Evolutionary conservation across 805 yeast species (phyloP).

Genomic region (Hanseniaspora nectarophila): DNA sequence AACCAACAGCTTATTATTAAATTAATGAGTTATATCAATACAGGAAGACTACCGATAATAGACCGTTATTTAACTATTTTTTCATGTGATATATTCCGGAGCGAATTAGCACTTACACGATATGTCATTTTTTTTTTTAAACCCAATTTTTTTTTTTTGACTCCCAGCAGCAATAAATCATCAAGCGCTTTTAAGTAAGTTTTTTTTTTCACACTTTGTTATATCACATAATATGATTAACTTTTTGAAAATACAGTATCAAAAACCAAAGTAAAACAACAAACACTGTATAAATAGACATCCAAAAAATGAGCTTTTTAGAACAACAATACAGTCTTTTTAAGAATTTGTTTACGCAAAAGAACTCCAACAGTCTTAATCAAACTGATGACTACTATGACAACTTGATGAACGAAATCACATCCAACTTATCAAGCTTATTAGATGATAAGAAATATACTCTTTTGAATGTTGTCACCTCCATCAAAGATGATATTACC

Average conservation of each 20-base stretch:
- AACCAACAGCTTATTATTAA: no score
- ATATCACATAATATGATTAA: neutral
- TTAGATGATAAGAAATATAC: constrained; percentile 22
- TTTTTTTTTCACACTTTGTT: neutral
- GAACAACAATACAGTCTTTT: constrained; percentile 8
- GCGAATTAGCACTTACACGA: neutral
- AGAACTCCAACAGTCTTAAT: neutral
- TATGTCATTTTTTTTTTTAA: neutral
- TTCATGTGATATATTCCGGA: neutral
- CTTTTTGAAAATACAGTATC: neutral
- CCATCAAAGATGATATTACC: constrained; percentile 51
- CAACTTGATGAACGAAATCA: constrained; percentile 4
- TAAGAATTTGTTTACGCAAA: constrained; percentile 1
- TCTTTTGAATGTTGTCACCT: constrained; percentile 43
- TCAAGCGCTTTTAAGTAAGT: no score
- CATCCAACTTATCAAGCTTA: neutral
- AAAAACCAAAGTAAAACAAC: neutral
- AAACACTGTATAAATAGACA: no score
- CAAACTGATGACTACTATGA: constrained; percentile 5
- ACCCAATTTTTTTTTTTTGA: neutral
- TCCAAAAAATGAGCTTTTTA: constrained; percentile 9
- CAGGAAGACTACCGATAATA: no score
- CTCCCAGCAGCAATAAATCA: neutral
- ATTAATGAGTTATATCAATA: no score
- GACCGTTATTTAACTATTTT: no score